Base-by-base conservation (phyloP, 768 basidiomycete genomes). In the Boletellus sp. region DNA sequence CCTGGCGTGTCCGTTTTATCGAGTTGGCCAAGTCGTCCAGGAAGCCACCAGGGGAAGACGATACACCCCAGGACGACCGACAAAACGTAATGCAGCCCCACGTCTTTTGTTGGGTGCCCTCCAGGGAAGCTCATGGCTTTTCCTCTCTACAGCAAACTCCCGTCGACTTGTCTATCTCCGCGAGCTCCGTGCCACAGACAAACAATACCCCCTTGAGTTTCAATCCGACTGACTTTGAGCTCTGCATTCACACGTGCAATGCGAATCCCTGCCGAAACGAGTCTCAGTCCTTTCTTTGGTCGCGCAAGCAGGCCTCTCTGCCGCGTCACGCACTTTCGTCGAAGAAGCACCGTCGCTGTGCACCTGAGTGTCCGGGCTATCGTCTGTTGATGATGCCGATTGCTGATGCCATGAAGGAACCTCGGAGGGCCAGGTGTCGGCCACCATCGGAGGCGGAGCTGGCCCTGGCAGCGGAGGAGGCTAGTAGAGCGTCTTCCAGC, bases 181-280 rank as follows among this genome's bases (percentile, higher is more conserved):
- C 39, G 47, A 50, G 31, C 47, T 42, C 52, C 6, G 38, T 28
- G 9, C 39, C 53, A 43, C 52, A 50, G 20, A 40, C 17, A 19
- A 51, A 37, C 34, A 50, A 39, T 1, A 33, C 16, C 15, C 12
- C 48, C 3, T 10, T 3, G 15, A n/a, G 3, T 15, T 28, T 35
- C 46, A 50, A 54, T 41, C 7, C 53, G 22, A 23, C 28, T 3
- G 54, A 65, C 19, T 57, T 52, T 15, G 63, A 65, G 48, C 32
- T 65, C 15, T 63, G 62, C 44, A 65, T 63, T 22, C 62, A 63
- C 17, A 63, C 63, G 1, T 65, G 63, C 38, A 63, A 57, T 35
- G 22, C 38, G 2, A 16, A 34, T 26, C 63, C 50, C 3, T 63
- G 62, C 51, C 63, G 63, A 37, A 65, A 63, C 15, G 63, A 63